phyloP scores from a whole-genome alignment of 306 rosid genomes.

The Prinsepia uniflora region DNA sequence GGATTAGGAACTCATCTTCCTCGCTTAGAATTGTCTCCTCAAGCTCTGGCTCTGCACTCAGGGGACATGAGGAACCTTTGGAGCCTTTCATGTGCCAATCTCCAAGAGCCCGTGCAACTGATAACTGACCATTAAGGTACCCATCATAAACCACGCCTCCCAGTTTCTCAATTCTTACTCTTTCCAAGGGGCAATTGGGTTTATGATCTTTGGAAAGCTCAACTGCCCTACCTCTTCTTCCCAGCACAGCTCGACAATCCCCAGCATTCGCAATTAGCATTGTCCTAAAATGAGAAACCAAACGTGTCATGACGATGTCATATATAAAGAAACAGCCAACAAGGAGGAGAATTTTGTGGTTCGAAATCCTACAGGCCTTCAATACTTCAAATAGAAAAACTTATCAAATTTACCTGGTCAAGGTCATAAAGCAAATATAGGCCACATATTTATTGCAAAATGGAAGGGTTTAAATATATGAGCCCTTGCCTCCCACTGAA shows the following conservation, averaged over 20 bases:
- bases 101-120: constrained; percentile 25
- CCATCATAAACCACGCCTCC: constrained; percentile 30
- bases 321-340: too few relatives aligned
- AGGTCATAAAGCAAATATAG: not conserved
- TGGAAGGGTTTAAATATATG: not conserved
- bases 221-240: constrained; percentile 28
- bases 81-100: constrained; percentile 31
- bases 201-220: constrained; percentile 30
- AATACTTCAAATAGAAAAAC: not conserved
- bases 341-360: not conserved
- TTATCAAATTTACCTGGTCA: constrained; percentile 4
- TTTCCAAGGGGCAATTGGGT: constrained; percentile 24
- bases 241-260: constrained; percentile 31
- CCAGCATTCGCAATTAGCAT: constrained; percentile 27
- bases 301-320: not conserved
- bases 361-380: not conserved
- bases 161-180: constrained; percentile 21
- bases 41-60: constrained; percentile 25
- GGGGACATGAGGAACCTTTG: constrained; percentile 21
- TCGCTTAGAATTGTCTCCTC: constrained; percentile 24
- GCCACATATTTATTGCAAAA: not conserved
- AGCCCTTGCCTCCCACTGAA: constrained; percentile 12
- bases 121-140: constrained; percentile 27
- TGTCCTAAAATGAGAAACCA: constrained; percentile 12
- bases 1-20: constrained; percentile 28